Base-by-base conservation (phyloP, 768 basidiomycete genomes). In the Grammothele lineata region DNA sequence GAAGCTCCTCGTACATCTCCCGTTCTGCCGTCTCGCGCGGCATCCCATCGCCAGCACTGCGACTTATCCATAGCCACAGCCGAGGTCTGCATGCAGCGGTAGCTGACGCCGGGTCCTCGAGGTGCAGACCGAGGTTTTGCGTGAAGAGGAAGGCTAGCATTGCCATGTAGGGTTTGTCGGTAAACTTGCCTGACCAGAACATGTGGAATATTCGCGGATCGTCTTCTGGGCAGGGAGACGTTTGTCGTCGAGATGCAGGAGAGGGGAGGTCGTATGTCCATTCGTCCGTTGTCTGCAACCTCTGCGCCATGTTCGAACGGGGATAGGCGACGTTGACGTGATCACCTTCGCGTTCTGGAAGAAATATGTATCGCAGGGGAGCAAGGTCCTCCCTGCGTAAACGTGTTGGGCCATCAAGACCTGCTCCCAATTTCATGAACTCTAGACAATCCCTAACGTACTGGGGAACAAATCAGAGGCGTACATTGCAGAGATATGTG, bases 141-240 rank as follows among this genome's bases (percentile, higher is more conserved):
- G 95, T 96, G 70, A 84, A 98, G 26, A 98, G 77, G 74, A 92
- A 99, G n/a, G 93, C 95, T 19, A 95, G 73, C 39, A 97, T 74
- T 0, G 95, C 92, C 50, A 92, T 80, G 73, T 99, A 98, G 2
- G 96, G 96, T 65, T 97, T 97, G 73, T 99, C 96, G 5, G 93
- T 96, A 72, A 99, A 97, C 0, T 92, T 85, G 0, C 96, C 95
- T 0, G 94, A 89, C 95, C 96, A 98, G 73, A 96, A 99, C 85
- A 97, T 96, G 68, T 99, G 96, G 74, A 95, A 98, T 30, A 97
- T 69, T 23, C 89, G 81, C 5, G 92, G 86, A 57, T 87, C 81
- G 54, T 90, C 85, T 0, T 84, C 76, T 59, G 96, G 91, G 66
- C 96, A 99, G 2, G 50, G 36, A 6, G 76, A 62, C 32, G 80